A percentile compares a stretch with the other conserved stretches of the same genome.
Evolutionary conservation across 1,284 basidiomycete genomes (phyloP).

Genomic region (Naganishia liquefaciens): DNA sequence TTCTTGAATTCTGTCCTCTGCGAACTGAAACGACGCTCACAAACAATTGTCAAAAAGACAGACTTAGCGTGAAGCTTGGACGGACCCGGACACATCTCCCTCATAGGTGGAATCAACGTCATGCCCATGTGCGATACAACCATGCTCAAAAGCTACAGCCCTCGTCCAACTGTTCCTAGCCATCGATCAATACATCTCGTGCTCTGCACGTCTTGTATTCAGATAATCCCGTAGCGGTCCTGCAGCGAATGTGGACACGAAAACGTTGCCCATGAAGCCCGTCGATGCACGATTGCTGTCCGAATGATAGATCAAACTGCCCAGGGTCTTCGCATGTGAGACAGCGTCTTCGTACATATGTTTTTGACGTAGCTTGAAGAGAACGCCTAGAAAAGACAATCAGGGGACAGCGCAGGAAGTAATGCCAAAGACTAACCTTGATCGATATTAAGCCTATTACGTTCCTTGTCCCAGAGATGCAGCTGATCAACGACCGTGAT

Average conservation of each 20-base stretch:
- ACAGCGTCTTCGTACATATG: conserved; percentile 32
- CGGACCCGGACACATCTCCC: no score
- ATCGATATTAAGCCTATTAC: conserved; percentile 81
- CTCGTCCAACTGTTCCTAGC: not conserved
- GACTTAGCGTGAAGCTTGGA: no score
- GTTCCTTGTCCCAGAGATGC: conserved; percentile 94
- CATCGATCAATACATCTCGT: conserved; percentile 11
- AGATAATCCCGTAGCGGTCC: conserved; percentile 31
- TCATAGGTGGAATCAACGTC: no score
- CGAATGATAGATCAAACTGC: conserved; percentile 24
- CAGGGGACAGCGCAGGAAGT: not conserved
- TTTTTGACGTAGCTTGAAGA: conserved; percentile 30
- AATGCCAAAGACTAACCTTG: conserved; percentile 63
- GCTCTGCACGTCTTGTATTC: conserved; percentile 27
- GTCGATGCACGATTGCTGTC: conserved; percentile 1
- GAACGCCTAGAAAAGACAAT: conserved; percentile 13
- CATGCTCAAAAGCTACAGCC: no score
- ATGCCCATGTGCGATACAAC: no score
- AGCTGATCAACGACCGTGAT: conserved; percentile 98
- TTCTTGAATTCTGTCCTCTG: no score
- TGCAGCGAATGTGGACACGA: conserved; percentile 27
- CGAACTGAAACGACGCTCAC: no score
- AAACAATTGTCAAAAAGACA: no score
- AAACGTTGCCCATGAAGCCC: conserved; percentile 27
- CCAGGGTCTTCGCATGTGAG: conserved; percentile 27